Evolutionary conservation across 495 filamentous ascomycete genomes (phyloP).

Genomic region (Tuber melanosporum): DNA sequence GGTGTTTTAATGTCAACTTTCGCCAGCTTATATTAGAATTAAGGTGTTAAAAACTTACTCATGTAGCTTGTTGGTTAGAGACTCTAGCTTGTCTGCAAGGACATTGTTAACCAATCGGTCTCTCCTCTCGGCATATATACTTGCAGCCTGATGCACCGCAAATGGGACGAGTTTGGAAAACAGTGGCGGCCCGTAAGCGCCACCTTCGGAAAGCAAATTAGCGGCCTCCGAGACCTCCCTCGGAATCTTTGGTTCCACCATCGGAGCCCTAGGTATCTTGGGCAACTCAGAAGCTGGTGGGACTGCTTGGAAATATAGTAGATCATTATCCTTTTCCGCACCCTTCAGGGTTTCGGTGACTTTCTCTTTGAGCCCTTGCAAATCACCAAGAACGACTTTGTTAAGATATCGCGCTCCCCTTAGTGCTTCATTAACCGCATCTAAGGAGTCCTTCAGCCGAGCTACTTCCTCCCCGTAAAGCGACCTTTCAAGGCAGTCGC

Average conservation of each 20-base stretch:
- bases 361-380: slow-evolving; percentile 73
- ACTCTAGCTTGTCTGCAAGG: slow-evolving; percentile 78
- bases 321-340: slow-evolving; percentile 92
- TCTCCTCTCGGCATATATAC: slow-evolving; percentile 86
- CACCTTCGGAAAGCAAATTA: slow-evolving; percentile 69
- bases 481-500: slow-evolving; percentile 85
- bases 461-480: slow-evolving; percentile 97
- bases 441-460: slow-evolving; percentile 68
- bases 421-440: slow-evolving; percentile 77
- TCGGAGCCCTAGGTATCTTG: slow-evolving; percentile 74
- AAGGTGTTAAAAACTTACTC: slow-evolving; percentile 48
- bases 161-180: slow-evolving; percentile 93
- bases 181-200: slow-evolving; percentile 71
- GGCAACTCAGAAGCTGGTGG: slow-evolving; percentile 85
- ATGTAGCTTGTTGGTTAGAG: slow-evolving; percentile 69
- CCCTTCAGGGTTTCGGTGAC: slow-evolving; percentile 82
- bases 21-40: not conserved
- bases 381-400: slow-evolving; percentile 71
- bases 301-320: slow-evolving; percentile 81
- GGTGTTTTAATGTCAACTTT: slow-evolving; percentile 20
- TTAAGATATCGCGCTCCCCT: slow-evolving; percentile 82
- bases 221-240: slow-evolving; percentile 75
- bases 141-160: slow-evolving; percentile 87
- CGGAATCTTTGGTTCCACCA: slow-evolving; percentile 75
- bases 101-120: slow-evolving; percentile 80